These are phyloP conservation scores for Trypanosoma cruzi DNA, from an alignment of 208 protist genomes.

Conservation along the genomic window DNA sequence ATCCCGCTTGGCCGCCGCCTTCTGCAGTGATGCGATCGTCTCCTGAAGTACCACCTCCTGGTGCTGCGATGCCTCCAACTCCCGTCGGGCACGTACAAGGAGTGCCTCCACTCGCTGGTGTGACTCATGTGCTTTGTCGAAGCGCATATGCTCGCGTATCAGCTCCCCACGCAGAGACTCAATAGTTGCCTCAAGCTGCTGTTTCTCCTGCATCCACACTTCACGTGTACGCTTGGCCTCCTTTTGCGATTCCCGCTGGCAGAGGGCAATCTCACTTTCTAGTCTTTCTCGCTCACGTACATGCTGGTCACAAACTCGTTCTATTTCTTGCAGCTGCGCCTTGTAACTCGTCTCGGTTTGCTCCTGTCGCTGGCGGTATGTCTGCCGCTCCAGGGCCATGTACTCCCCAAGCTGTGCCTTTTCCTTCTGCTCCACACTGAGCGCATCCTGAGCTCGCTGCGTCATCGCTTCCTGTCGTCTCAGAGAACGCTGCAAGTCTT, in stretches of 20 bases:
- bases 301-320: slow-evolving; percentile 21
- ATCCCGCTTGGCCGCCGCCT: slow-evolving; percentile 19
- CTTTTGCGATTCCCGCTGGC: not conserved
- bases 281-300: slow-evolving; percentile 12
- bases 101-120: slow-evolving; percentile 32
- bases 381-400: slow-evolving; percentile 15
- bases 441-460: slow-evolving; percentile 22
- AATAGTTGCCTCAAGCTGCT: slow-evolving; percentile 25
- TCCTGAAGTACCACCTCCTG: slow-evolving; percentile 27
- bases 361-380: slow-evolving; percentile 8
- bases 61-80: slow-evolving; percentile 27
- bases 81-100: slow-evolving; percentile 31
- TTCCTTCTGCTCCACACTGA: slow-evolving; percentile 26
- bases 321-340: slow-evolving; percentile 24
- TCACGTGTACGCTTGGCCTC: slow-evolving; percentile 6
- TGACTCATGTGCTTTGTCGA: slow-evolving; percentile 23
- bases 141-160: slow-evolving; percentile 22
- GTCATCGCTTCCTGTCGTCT: slow-evolving; percentile 19
- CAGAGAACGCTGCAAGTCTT: slow-evolving; percentile 23
- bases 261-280: slow-evolving; percentile 6
- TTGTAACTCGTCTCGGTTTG: slow-evolving; percentile 18
- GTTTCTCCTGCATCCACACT: slow-evolving; percentile 12
- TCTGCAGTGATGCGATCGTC: slow-evolving; percentile 28
- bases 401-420: not conserved
- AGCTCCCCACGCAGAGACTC: slow-evolving; percentile 27